phyloP scores from a whole-genome alignment of 2,329 filamentous ascomycete genomes.

The Hirsutella minnesotensis region DNA sequence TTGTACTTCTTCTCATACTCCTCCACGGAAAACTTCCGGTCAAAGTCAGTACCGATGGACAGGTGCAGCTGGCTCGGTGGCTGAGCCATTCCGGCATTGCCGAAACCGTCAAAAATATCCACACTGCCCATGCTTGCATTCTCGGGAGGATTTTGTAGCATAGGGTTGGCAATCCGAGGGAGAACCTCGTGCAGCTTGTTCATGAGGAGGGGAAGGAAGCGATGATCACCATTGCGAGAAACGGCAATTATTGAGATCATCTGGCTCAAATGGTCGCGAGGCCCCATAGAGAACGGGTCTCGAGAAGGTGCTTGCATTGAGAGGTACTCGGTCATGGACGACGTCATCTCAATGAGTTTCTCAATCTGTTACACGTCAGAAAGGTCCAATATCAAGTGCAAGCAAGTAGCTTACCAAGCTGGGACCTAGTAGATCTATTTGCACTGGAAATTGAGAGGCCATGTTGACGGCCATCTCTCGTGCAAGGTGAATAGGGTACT shows the following conservation, averaged over 20 bases:
- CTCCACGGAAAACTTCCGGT: slow-evolving; percentile 31
- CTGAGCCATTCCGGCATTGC: slow-evolving; percentile 49
- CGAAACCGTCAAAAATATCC: slow-evolving; percentile 56
- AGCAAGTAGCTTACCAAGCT: slow-evolving; percentile 48
- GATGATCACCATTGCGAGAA: slow-evolving; percentile 63
- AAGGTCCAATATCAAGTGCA: not conserved
- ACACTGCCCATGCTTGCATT: slow-evolving; percentile 38
- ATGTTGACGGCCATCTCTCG: slow-evolving; percentile 52
- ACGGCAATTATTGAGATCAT: slow-evolving; percentile 56
- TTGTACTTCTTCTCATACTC: slow-evolving; percentile 28
- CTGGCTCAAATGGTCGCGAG: slow-evolving; percentile 62
- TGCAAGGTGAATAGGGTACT: slow-evolving; percentile 51
- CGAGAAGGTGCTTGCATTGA: slow-evolving; percentile 48
- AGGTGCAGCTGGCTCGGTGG: slow-evolving; percentile 29
- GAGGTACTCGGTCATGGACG: slow-evolving; percentile 62
- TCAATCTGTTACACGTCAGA: slow-evolving; percentile 42
- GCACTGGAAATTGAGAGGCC: slow-evolving; percentile 58
- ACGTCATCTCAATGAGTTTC: slow-evolving; percentile 68
- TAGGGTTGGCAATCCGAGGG: slow-evolving; percentile 47
- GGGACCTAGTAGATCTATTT: slow-evolving; percentile 63
- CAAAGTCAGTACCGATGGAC: slow-evolving; percentile 35
- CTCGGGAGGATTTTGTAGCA: slow-evolving; percentile 48
- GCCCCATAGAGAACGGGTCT: slow-evolving; percentile 52
- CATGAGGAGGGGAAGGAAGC: slow-evolving; percentile 66
- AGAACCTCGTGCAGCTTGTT: slow-evolving; percentile 64